Base-by-base conservation (phyloP, 2,329 filamentous ascomycete species). In the Fusarium sp. region DNA sequence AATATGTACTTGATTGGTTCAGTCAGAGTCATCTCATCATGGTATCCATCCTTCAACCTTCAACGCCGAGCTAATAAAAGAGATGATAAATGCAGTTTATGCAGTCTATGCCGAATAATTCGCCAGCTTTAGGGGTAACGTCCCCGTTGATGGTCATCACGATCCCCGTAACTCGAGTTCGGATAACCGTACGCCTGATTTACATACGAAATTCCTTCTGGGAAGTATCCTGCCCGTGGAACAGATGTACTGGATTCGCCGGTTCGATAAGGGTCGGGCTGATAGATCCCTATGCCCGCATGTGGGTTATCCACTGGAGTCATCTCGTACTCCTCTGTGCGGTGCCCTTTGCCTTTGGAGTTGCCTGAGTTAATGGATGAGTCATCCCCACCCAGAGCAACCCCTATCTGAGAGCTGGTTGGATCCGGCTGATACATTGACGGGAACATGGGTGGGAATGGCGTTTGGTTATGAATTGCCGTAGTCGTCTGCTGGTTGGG, bases 41-140 rank as follows among this genome's bases (percentile, higher is more conserved):
- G 63, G 66, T 68, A 68, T 68, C 41, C 48, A 21, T 21, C 21
- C 21, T 21, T 47, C 46, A 51, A 43, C 55, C 55, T 28, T 55
- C 45, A 68, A 68, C 66, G 65, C 66, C 64, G 43, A 54, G 55
- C 66, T 65, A 50, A 51, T 21, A 42, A 40, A 53, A 57, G 21
- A 20, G 32, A 67, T 46, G 11, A 43, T 18, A 34, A 25, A 11
- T n/a, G 28, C 16, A 48, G 41, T 20, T 20, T 20, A 41, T n/a
- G 28, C 16, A 48, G 41, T 20, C 18, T 20, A 41, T 63, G 20
- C 14, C 32, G 16, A 18, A 34, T 4, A 34, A 4, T 34, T 40
- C 16, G 14, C 30, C 21, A 34, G 20, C 13, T 25, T 25, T 67
- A 25, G 30, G 18, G 49, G 30, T 28, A 21, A 42, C 54, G 53